These are phyloP conservation scores for Cenchrus fungigraminus DNA, from an alignment of 176 grass and related monocot genomes.

Conservation along the genomic window DNA sequence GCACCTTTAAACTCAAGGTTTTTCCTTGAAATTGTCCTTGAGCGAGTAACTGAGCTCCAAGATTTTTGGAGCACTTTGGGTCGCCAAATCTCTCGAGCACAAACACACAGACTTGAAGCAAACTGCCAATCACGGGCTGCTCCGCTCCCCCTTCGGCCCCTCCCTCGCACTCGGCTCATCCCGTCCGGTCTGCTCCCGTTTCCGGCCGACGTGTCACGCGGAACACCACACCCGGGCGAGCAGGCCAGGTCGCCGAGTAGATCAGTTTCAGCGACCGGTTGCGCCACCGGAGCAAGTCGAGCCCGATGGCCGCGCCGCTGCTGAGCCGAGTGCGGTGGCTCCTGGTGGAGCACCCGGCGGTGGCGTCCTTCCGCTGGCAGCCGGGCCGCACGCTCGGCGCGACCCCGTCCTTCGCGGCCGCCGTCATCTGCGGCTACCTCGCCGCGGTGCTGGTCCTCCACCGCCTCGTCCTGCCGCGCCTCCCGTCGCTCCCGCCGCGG, in stretches of 20 bases:
- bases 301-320: conserved; percentile 39
- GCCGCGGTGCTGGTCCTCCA: conserved; percentile 66
- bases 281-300: neutral
- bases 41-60: too few species aligned
- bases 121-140: too few species aligned
- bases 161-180: neutral
- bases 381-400: conserved; percentile 63
- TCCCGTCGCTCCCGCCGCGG: conserved; percentile 39
- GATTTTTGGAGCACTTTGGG: too few species aligned
- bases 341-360: conserved; percentile 75
- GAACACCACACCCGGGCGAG: conserved; percentile 9
- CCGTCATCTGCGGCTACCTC: conserved; percentile 69
- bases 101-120: too few species aligned
- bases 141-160: too few species aligned
- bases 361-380: conserved; percentile 71
- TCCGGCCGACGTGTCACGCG: conserved; percentile 22
- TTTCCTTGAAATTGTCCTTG: too few species aligned
- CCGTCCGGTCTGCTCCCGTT: neutral
- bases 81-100: too few species aligned
- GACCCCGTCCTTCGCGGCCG: conserved; percentile 56
- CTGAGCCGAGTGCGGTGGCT: conserved; percentile 49
- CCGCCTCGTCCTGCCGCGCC: conserved; percentile 52
- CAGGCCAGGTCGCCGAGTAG: neutral
- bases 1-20: too few species aligned
- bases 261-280: neutral